Conservation (phyloP, 768 basidiomycete species). For the Macrolepiota dolichaula region DNA sequence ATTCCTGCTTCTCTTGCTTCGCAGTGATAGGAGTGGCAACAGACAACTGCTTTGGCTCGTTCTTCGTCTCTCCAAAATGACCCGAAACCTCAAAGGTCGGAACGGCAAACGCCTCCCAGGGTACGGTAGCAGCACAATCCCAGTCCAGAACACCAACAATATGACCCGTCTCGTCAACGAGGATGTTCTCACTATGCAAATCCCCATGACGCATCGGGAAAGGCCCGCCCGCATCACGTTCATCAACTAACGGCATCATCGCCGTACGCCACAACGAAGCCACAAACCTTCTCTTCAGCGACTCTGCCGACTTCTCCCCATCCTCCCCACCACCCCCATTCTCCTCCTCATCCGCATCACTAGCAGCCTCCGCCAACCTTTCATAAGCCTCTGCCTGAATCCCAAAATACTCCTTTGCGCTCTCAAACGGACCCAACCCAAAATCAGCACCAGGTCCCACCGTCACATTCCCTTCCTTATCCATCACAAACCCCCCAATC, state of each 20-base stretch:
- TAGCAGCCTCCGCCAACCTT: slow-evolving; percentile 31
- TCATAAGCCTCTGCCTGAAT: slow-evolving; percentile 39
- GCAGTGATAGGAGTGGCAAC: background rate
- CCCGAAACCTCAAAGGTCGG: slow-evolving; percentile 40
- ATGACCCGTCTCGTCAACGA: slow-evolving; percentile 36
- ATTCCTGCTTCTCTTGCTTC: background rate
- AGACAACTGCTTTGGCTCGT: slow-evolving; percentile 10
- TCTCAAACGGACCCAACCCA: slow-evolving; percentile 36
- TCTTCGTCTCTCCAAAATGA: slow-evolving; percentile 28
- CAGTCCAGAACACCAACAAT: slow-evolving; percentile 40
- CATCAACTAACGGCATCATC: slow-evolving; percentile 38
- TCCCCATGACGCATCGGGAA: slow-evolving; percentile 42
- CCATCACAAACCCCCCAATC: slow-evolving; percentile 36
- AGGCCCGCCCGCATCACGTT: slow-evolving; percentile 33
- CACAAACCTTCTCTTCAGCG: slow-evolving; percentile 33
- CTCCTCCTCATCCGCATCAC: slow-evolving; percentile 24
- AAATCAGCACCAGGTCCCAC: slow-evolving; percentile 40
- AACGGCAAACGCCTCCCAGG: slow-evolving; percentile 41
- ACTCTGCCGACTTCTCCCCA: slow-evolving; percentile 18
- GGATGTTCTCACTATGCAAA: slow-evolving; percentile 38
- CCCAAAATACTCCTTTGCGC: slow-evolving; percentile 36
- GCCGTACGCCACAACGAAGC: slow-evolving; percentile 37
- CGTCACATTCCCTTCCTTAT: slow-evolving; percentile 28
- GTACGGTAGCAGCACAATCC: slow-evolving; percentile 41
- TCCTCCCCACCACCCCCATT: slow-evolving; percentile 13